These are phyloP conservation scores for Carex arenaria DNA, from an alignment of 202 grass and related monocot species.

Conservation along the genomic window DNA sequence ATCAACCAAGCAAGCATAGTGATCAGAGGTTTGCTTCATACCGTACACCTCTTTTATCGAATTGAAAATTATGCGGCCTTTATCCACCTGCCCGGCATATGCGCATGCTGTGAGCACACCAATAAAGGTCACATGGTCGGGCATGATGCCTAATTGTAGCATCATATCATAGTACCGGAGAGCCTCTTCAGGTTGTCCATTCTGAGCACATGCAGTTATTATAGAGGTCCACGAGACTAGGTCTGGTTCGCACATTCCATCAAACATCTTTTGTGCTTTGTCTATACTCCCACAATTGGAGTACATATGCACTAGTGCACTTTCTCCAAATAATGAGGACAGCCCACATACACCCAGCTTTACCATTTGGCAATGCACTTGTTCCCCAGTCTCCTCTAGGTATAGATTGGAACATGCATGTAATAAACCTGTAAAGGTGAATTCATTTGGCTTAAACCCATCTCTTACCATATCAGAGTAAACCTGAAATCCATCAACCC, in stretches of 20 bases:
- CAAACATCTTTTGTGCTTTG: slow-evolving; percentile 45
- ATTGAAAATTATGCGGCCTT: slow-evolving; percentile 57
- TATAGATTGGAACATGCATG: slow-evolving; percentile 48
- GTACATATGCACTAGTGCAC: slow-evolving; percentile 76
- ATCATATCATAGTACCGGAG: slow-evolving; percentile 50
- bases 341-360: slow-evolving; percentile 32
- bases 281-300: slow-evolving; percentile 66
- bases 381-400: slow-evolving; percentile 45
- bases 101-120: slow-evolving; percentile 69
- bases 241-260: slow-evolving; percentile 39
- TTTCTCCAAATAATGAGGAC: slow-evolving; percentile 45
- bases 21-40: slow-evolving; percentile 57
- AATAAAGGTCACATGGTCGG: slow-evolving; percentile 66
- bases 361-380: slow-evolving; percentile 65
- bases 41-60: slow-evolving; percentile 50
- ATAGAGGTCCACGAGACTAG: slow-evolving; percentile 67
- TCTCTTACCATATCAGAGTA: slow-evolving; percentile 43
- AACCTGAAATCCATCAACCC: slow-evolving; percentile 52
- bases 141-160: slow-evolving; percentile 45
- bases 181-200: slow-evolving; percentile 65
- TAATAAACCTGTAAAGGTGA: slow-evolving; percentile 70
- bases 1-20: slow-evolving; percentile 80
- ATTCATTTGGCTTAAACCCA: slow-evolving; percentile 52
- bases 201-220: slow-evolving; percentile 66
- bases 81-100: slow-evolving; percentile 68